Conservation (phyloP, 2,329 filamentous ascomycete species). For the Polychaeton citri region DNA sequence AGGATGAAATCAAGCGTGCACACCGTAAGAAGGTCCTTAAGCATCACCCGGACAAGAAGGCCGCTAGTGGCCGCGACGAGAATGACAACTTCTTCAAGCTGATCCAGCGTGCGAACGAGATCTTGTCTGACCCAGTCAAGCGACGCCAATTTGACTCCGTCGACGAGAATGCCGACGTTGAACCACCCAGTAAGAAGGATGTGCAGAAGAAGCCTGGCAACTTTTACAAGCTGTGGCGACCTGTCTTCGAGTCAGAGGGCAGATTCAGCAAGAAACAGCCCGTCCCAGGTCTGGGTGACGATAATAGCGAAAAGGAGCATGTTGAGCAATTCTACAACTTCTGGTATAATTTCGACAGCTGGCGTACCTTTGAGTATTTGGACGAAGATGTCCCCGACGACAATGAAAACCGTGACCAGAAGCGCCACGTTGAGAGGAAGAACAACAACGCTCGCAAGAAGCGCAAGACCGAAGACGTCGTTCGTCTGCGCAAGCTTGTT, state of each 20-base stretch:
- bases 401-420: conserved; percentile 98
- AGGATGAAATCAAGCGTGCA: conserved; percentile 97
- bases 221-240: conserved; percentile 90
- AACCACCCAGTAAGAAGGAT: conserved; percentile 87
- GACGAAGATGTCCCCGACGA: conserved; percentile 98
- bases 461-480: conserved; percentile 97
- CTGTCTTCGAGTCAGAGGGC: conserved; percentile 79
- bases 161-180: conserved; percentile 83
- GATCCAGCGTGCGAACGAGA: conserved; percentile 94
- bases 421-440: conserved; percentile 96
- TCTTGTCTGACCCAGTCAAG: conserved; percentile 82
- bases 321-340: conserved; percentile 98
- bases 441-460: conserved; percentile 96
- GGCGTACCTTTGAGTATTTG: conserved; percentile 94
- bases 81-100: conserved; percentile 99
- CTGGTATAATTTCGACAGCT: conserved; percentile 99
- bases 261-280: conserved; percentile 88
- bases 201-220: conserved; percentile 57
- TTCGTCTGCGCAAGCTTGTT: conserved; percentile 76
- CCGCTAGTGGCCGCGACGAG: conserved; percentile 71
- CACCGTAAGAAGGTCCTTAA: conserved; percentile 99
- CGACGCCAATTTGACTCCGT: conserved; percentile 94
- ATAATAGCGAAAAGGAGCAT: conserved; percentile 72
- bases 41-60: conserved; percentile 98
- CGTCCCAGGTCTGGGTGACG: conserved; percentile 73